Evolutionary conservation across 345 rosid species (phyloP).

Genomic region (Eucalyptus cloeziana): DNA sequence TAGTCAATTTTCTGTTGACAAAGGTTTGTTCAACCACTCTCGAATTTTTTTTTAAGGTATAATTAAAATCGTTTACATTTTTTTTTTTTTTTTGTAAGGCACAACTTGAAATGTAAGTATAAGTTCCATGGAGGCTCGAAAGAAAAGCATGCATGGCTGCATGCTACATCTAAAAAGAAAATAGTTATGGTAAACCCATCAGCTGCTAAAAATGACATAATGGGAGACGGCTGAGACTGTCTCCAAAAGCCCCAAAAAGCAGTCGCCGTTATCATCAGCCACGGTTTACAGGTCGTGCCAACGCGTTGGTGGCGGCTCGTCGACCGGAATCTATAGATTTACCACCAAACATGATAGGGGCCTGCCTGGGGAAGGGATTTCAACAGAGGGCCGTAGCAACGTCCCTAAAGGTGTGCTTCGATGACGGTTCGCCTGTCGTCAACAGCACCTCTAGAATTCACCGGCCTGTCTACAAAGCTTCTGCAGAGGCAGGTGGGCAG

Average conservation of each 20-base stretch:
- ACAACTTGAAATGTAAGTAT: neutral
- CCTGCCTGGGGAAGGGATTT: neutral
- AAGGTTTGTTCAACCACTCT: neutral
- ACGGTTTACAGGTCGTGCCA: neutral
- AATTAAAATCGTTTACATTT: neutral
- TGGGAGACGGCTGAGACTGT: neutral
- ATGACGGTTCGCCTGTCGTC: neutral
- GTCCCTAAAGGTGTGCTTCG: neutral
- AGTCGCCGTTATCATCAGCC: neutral
- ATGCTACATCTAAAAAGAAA: neutral
- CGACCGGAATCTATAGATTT: neutral
- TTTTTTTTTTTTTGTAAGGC: neutral
- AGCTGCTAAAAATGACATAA: neutral
- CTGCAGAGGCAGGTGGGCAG: neutral
- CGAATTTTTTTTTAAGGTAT: neutral
- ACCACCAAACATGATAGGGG: neutral
- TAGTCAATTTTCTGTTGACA: neutral
- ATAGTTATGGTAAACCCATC: neutral
- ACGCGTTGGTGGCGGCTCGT: neutral
- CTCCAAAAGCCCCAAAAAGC: neutral
- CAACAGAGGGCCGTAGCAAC: neutral
- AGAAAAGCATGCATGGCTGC: neutral
- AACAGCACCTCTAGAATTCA: neutral
- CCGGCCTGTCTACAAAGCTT: neutral
- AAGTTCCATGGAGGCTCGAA: neutral